A percentile compares a stretch with the other conserved stretches of the same genome.
These are phyloP conservation scores for Peniophora sp. DNA, from an alignment of 1,284 basidiomycete genomes.

Conservation along the genomic window DNA sequence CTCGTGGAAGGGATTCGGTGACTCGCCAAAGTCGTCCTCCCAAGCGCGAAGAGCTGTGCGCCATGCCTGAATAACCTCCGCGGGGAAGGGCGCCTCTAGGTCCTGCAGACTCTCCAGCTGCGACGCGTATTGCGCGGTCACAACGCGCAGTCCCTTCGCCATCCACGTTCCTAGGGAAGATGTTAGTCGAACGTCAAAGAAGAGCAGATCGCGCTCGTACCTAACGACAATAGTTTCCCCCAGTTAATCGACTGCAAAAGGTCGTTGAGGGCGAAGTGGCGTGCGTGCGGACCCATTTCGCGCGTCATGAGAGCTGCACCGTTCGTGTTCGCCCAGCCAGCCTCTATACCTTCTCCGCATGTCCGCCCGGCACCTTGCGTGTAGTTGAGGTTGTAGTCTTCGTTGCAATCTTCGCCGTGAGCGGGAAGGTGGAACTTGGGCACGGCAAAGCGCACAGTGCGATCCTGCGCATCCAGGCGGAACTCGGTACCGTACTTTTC, in stretches of 20 bases:
- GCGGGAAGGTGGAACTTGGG: slow-evolving; percentile 26
- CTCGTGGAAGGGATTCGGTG: slow-evolving; percentile 13
- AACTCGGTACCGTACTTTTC: slow-evolving; percentile 2
- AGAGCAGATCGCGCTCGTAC: neutral
- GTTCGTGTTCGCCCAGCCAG: slow-evolving; percentile 14
- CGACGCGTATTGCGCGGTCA: neutral
- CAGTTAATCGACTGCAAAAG: slow-evolving; percentile 23
- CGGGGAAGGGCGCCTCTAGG: slow-evolving; percentile 4
- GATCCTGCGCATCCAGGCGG: neutral
- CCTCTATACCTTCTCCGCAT: slow-evolving; percentile 27
- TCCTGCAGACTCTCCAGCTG: slow-evolving; percentile 2
- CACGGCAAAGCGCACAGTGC: slow-evolving; percentile 9
- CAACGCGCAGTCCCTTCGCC: neutral
- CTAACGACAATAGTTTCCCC: slow-evolving; percentile 13
- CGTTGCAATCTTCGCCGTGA: slow-evolving; percentile 17
- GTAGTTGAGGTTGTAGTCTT: slow-evolving; percentile 20
- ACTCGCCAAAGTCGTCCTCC: slow-evolving; percentile 5
- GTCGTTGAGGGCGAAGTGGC: slow-evolving; percentile 24
- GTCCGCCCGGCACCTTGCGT: slow-evolving; percentile 18
- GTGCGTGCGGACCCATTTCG: slow-evolving; percentile 24
- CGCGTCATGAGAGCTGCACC: slow-evolving; percentile 18
- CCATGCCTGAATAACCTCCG: slow-evolving; percentile 7
- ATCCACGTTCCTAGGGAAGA: neutral
- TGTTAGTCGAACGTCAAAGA: neutral
- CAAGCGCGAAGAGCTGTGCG: slow-evolving; percentile 7